These are phyloP conservation scores for Phenoliferia sp. DNA, from an alignment of 1,284 basidiomycete genomes.

Conservation along the genomic window DNA sequence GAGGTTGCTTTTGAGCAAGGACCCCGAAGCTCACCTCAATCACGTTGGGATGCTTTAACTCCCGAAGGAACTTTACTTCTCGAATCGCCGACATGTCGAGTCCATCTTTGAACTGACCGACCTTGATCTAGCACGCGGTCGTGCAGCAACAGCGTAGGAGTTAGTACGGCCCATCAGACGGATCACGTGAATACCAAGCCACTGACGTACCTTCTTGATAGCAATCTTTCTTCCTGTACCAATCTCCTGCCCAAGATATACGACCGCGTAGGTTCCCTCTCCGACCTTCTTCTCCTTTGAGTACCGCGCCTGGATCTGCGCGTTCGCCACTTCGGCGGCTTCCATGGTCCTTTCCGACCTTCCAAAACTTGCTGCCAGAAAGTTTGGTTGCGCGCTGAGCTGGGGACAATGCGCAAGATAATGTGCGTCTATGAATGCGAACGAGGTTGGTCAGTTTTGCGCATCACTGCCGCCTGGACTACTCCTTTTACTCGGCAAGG, in stretches of 20 bases:
- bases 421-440: too few species aligned
- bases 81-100: constrained; percentile 98
- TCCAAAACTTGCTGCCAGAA: too few species aligned
- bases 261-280: constrained; percentile 96
- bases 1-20: not conserved
- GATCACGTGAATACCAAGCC: too few species aligned
- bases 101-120: constrained; percentile 94
- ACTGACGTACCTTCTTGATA: constrained; percentile 73
- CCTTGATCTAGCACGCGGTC: constrained; percentile 68
- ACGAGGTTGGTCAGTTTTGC: too few species aligned
- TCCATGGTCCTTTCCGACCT: too few species aligned
- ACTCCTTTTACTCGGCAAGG: too few species aligned
- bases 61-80: constrained; percentile 94
- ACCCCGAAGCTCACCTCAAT: constrained; percentile 75
- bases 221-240: constrained; percentile 73
- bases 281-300: constrained; percentile 49
- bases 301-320: constrained; percentile 27
- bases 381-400: too few species aligned
- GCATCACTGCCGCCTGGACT: too few species aligned
- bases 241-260: constrained; percentile 79
- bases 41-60: constrained; percentile 89
- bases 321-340: constrained; percentile 34
- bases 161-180: too few species aligned
- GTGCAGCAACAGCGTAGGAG: too few species aligned
- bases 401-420: too few species aligned